Evolutionary conservation across 768 basidiomycete genomes (phyloP).

Genomic region (Kwoniella dendrophila): DNA sequence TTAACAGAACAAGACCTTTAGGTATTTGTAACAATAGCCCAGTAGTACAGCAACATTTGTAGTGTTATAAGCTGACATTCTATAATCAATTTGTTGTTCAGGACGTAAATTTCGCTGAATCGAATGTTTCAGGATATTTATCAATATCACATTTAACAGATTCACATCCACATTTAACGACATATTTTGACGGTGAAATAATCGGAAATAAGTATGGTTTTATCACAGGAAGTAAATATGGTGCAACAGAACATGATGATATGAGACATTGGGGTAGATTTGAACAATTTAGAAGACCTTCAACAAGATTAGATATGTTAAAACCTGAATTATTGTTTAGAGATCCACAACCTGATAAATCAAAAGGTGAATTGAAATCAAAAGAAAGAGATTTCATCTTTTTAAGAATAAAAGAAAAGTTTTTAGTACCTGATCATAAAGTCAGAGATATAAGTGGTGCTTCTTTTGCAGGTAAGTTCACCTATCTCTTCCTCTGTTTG

Average conservation of each 20-base stretch:
- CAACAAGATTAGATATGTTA: slow-evolving; percentile 73
- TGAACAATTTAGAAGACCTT: slow-evolving; percentile 76
- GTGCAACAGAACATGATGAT: slow-evolving; percentile 83
- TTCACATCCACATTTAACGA: slow-evolving; percentile 93
- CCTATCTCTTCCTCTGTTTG: too few relatives aligned
- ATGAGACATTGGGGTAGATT: slow-evolving; percentile 93
- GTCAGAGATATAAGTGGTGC: slow-evolving; percentile 93
- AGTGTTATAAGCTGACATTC: background rate
- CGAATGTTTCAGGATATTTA: slow-evolving; percentile 86
- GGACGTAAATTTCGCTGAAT: slow-evolving; percentile 87
- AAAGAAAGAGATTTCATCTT: slow-evolving; percentile 64
- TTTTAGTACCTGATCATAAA: slow-evolving; percentile 90
- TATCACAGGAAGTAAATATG: slow-evolving; percentile 66
- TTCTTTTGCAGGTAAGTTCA: slow-evolving; percentile 87
- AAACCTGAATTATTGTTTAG: slow-evolving; percentile 75
- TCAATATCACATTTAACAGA: slow-evolving; percentile 89
- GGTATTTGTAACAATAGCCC: too few relatives aligned
- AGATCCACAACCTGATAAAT: slow-evolving; percentile 53
- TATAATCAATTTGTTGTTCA: slow-evolving; percentile 46
- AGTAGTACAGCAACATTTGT: too few relatives aligned
- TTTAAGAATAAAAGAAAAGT: slow-evolving; percentile 96
- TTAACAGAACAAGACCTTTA: too few relatives aligned
- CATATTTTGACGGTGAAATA: slow-evolving; percentile 95
- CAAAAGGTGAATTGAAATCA: slow-evolving; percentile 25
- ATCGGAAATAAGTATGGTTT: slow-evolving; percentile 90